phyloP scores from a whole-genome alignment of 1,139 yeast genomes.

The Geotrichum macrosporum region DNA sequence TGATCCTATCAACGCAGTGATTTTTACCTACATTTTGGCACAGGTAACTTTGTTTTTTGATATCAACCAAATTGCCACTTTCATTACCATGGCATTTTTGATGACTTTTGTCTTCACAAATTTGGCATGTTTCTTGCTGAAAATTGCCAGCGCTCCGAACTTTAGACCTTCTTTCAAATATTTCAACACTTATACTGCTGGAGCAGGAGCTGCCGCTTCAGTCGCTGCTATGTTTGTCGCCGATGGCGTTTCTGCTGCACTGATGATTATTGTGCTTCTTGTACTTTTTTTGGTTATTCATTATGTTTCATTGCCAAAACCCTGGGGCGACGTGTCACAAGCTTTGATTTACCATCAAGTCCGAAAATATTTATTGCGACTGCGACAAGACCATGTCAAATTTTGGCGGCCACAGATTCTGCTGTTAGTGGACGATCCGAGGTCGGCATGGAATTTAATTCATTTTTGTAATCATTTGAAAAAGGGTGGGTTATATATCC shows the following conservation, averaged over 20 bases:
- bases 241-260: constrained; percentile 81
- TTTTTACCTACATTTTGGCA: constrained; percentile 74
- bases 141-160: constrained; percentile 90
- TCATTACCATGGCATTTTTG: constrained; percentile 92
- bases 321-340: constrained; percentile 98
- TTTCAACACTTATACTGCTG: constrained; percentile 78
- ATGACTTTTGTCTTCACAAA: constrained; percentile 95
- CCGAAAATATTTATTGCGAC: constrained; percentile 73
- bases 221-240: constrained; percentile 87
- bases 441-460: constrained; percentile 85
- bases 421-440: constrained; percentile 80
- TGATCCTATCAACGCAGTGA: constrained; percentile 59
- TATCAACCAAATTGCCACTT: constrained; percentile 88
- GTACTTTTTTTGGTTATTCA: constrained; percentile 73
- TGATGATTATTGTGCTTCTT: constrained; percentile 62
- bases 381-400: constrained; percentile 87
- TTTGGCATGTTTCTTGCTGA: constrained; percentile 82
- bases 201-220: constrained; percentile 64
- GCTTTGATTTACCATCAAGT: constrained; percentile 92
- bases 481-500: constrained; percentile 86
- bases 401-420: constrained; percentile 97
- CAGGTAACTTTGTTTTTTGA: constrained; percentile 83
- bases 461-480: constrained; percentile 92
- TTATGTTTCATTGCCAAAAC: constrained; percentile 86
- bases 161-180: constrained; percentile 91